These are phyloP conservation scores for Erysimum cheiranthoides DNA, from an alignment of 345 rosid genomes.

Conservation along the genomic window DNA sequence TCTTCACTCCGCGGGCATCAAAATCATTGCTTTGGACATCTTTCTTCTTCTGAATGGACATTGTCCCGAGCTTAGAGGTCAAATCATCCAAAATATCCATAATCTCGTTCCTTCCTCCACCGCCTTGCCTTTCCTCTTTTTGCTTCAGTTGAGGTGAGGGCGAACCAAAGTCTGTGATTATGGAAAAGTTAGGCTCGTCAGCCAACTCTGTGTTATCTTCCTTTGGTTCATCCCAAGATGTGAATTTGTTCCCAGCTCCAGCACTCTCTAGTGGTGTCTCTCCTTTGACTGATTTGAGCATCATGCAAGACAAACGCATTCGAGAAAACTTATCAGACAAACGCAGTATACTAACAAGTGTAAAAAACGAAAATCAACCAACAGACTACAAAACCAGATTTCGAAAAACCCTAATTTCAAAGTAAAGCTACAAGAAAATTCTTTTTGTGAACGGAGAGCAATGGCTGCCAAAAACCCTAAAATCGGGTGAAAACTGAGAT, in stretches of 20 bases:
- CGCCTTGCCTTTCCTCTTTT: constrained; percentile 32
- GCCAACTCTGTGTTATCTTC: constrained; percentile 34
- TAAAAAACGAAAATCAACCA: constrained; percentile 13
- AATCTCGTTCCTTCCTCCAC: constrained; percentile 56
- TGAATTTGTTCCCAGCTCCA: constrained; percentile 51
- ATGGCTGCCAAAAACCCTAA: constrained; percentile 16
- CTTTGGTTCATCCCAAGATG: constrained; percentile 47
- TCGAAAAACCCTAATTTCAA: neutral
- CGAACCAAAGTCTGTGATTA: constrained; percentile 71
- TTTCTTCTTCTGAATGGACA: constrained; percentile 73
- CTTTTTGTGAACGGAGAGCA: neutral
- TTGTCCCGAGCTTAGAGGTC: constrained; percentile 72
- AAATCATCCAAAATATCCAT: constrained; percentile 79
- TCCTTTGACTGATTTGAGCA: constrained; percentile 43
- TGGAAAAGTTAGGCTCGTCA: constrained; percentile 51
- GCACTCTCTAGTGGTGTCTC: constrained; percentile 49
- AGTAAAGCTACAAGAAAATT: neutral
- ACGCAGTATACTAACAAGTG: neutral
- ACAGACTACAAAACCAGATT: constrained; percentile 18
- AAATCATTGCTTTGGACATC: constrained; percentile 35
- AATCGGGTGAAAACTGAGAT: neutral
- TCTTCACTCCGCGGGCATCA: constrained; percentile 15
- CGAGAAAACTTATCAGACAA: neutral
- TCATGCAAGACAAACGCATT: constrained; percentile 19
- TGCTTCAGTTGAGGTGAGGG: constrained; percentile 51